Evolutionary conservation across 345 rosid genomes (phyloP), one percentile per base, ranked within the genome.

Genomic region (Eucalyptus pauciflora): DNA sequence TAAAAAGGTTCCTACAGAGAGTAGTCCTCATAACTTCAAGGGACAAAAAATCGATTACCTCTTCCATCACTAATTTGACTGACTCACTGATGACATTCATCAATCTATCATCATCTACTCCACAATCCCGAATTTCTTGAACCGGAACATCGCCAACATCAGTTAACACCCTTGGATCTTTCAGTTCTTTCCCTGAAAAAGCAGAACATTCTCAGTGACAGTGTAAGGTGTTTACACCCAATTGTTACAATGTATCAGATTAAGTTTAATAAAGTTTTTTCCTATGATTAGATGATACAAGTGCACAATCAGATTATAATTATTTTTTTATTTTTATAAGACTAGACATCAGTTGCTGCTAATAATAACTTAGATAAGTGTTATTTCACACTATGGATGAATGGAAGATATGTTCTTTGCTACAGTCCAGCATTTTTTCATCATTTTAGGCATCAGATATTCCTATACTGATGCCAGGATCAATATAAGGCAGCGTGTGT

Each of bases 141-240:
- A 98, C 97, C 3, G 99, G 99, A 79, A 97, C 97, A 91, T 98
- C 99, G 7, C 99, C 99, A 80, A 97, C 98, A 94, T 98, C 98
- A 56, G 98, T 98, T 71, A 98, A 92, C 88, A 98, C 98, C 50
- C 97, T 93, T 7, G 99, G 98, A 90, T 98, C 99, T 88, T 94
- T 95, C 62, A 98, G 91, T 91, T 95, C 94, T 92, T 97, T 97
- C 89, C 99, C 99, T 97, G 93, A 90, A 92, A 46, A 45, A 83
- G 69, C 85, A 41, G 86, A 20, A 80, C 41, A 14, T 12, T 37
- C 60, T 45, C 58, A 49, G 50, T 29, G 41, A 89, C 67, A 15
- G 33, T 20, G 20, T 88, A 13, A 81, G 76, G 31, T 41, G 41
- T 43, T 20, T n/a, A 80, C 45, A 54, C 31, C 50, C 49, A 46